Conservation (phyloP, 345 rosid genomes). For the Salix viminalis region DNA sequence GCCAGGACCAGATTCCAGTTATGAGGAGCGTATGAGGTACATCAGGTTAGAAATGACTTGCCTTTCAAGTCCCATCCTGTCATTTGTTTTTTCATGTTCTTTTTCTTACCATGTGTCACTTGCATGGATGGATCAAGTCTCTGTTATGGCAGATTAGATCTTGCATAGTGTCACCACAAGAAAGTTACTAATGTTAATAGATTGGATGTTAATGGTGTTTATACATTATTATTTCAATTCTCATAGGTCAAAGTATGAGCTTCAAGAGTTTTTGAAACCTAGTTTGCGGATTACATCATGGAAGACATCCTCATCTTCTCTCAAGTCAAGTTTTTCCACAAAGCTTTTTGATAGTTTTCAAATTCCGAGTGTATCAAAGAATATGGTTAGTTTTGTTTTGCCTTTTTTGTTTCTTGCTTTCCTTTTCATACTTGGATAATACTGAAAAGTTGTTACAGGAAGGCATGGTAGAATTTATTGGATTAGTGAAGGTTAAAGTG, state of each 20-base stretch:
- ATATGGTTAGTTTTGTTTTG: constrained; percentile 35
- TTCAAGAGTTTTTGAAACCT: constrained; percentile 85
- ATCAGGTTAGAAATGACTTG: constrained; percentile 51
- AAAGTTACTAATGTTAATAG: neutral
- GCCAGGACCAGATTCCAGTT: constrained; percentile 77
- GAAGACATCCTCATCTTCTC: constrained; percentile 41
- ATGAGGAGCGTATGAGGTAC: constrained; percentile 67
- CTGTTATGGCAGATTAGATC: constrained; percentile 3
- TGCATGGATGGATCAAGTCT: neutral
- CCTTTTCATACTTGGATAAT: neutral
- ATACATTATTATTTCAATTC: constrained; percentile 13
- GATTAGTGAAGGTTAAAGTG: constrained; percentile 69
- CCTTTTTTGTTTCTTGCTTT: neutral
- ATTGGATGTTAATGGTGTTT: constrained; percentile 16
- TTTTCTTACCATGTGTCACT: neutral
- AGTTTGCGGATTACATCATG: constrained; percentile 73
- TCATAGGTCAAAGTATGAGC: constrained; percentile 88
- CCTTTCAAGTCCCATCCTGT: neutral
- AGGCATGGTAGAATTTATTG: constrained; percentile 85
- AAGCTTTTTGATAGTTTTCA: constrained; percentile 66
- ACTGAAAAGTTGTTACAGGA: constrained; percentile 44
- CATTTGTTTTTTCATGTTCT: neutral
- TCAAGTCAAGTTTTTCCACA: constrained; percentile 51
- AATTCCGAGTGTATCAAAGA: constrained; percentile 42
- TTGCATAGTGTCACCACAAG: neutral